Percentiles rank a stretch among this genome's conserved stretches.
Evolutionary conservation across 169 alveolate genomes (phyloP).

Genomic region (Cryptosporidium viatorum): DNA sequence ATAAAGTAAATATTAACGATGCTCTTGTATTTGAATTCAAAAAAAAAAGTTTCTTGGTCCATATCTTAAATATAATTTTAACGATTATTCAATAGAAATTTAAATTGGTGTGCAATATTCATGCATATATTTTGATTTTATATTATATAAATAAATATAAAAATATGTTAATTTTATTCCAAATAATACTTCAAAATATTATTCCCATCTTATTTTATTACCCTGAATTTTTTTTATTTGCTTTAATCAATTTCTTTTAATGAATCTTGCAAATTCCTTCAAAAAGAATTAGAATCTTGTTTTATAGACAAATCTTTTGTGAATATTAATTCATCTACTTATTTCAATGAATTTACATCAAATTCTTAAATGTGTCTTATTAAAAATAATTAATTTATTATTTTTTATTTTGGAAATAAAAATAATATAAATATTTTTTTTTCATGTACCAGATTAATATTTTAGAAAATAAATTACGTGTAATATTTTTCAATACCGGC

Average conservation of each 20-base stretch:
- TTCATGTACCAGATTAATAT: background rate
- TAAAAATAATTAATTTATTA: background rate
- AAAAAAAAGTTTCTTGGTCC: background rate
- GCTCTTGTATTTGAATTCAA: background rate
- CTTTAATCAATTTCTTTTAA: background rate
- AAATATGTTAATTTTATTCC: too few species aligned
- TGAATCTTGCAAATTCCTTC: background rate
- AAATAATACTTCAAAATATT: background rate
- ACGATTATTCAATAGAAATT: too few species aligned
- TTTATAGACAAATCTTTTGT: background rate
- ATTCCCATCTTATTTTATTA: background rate
- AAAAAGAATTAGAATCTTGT: background rate
- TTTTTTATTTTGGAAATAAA: background rate
- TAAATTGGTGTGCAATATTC: background rate
- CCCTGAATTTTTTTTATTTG: background rate
- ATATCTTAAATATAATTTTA: background rate
- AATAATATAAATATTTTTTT: too few species aligned
- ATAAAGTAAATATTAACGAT: background rate
- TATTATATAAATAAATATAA: too few species aligned
- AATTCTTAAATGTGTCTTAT: background rate
- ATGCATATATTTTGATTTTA: background rate
- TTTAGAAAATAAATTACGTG: slow-evolving; percentile 13
- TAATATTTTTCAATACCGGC: background rate
- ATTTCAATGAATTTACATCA: background rate
- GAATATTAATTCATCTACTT: background rate